Conservation (phyloP, 345 rosid species). For the Psidium guajava region DNA sequence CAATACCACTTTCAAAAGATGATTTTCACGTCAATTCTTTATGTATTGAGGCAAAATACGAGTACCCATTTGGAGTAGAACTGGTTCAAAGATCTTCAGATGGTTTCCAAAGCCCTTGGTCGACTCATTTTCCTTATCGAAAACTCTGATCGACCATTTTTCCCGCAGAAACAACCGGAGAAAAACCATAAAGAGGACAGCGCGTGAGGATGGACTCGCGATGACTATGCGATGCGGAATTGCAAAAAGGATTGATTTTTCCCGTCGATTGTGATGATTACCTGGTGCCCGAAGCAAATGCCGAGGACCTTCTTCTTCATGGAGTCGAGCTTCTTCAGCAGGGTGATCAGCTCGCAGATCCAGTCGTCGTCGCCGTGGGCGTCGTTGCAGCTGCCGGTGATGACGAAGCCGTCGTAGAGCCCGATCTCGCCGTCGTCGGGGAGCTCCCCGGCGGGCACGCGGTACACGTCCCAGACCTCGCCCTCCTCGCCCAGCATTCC, state of each 20-base stretch:
- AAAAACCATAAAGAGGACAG: not conserved
- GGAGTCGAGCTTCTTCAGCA: constrained; percentile 34
- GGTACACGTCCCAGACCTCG: constrained; percentile 48
- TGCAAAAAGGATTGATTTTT: not conserved
- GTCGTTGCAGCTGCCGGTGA: constrained; percentile 61
- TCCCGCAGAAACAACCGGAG: not conserved
- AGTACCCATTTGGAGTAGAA: not conserved
- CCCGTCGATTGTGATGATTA: not conserved
- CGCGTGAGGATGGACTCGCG: not conserved
- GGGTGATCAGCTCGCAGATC: constrained; percentile 39
- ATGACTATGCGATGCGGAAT: rapidly evolving
- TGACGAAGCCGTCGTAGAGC: constrained; percentile 47
- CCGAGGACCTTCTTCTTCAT: constrained; percentile 49
- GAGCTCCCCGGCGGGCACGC: constrained; percentile 32
- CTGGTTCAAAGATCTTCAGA: not conserved
- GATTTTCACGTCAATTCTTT: not conserved
- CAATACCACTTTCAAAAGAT: not conserved
- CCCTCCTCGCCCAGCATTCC: constrained; percentile 48
- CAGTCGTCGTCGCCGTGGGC: constrained; percentile 49
- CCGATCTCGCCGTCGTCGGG: constrained; percentile 36
- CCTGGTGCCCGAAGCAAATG: constrained; percentile 80
- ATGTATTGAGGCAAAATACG: not conserved
- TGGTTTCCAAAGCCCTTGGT: not conserved
- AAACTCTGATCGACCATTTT: not conserved
- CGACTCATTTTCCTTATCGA: not conserved